Evolutionary conservation across 2,329 filamentous ascomycete species (phyloP).

Genomic region (Lomentospora prolificans): DNA sequence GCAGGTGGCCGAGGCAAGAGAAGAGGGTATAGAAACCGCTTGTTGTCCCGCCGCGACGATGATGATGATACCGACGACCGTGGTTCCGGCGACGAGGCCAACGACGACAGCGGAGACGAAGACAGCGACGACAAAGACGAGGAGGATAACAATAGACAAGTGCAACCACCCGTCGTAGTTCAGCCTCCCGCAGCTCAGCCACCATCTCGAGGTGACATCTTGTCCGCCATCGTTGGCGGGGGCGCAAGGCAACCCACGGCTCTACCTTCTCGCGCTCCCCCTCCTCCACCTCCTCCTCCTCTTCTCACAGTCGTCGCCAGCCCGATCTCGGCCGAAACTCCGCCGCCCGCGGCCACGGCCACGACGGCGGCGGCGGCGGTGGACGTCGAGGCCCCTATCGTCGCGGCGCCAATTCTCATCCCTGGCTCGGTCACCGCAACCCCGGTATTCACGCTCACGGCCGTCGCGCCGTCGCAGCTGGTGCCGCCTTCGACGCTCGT

Average conservation of each 20-base stretch:
- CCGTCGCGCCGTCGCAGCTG: background rate
- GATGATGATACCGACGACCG: background rate
- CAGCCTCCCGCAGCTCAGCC: background rate
- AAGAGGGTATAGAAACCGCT: background rate
- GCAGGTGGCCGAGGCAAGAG: background rate
- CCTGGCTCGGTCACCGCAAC: background rate
- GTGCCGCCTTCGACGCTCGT: background rate
- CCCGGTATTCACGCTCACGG: background rate
- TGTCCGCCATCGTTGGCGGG: background rate
- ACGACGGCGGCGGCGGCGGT: background rate
- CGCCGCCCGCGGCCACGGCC: background rate
- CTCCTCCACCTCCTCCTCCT: too few species aligned
- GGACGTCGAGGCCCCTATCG: background rate
- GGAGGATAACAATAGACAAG: too few species aligned
- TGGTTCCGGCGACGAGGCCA: conserved; percentile 10
- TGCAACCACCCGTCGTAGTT: background rate
- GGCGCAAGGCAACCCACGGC: too few species aligned
- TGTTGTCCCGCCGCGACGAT: background rate
- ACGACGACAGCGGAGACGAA: background rate
- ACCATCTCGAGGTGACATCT: background rate
- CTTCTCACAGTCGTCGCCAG: background rate
- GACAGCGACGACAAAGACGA: background rate
- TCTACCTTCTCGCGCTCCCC: too few species aligned
- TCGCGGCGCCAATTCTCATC: background rate
- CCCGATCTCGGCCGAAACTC: background rate